phyloP scores from a whole-genome alignment of 306 rosid genomes.

The Malus sieversii region DNA sequence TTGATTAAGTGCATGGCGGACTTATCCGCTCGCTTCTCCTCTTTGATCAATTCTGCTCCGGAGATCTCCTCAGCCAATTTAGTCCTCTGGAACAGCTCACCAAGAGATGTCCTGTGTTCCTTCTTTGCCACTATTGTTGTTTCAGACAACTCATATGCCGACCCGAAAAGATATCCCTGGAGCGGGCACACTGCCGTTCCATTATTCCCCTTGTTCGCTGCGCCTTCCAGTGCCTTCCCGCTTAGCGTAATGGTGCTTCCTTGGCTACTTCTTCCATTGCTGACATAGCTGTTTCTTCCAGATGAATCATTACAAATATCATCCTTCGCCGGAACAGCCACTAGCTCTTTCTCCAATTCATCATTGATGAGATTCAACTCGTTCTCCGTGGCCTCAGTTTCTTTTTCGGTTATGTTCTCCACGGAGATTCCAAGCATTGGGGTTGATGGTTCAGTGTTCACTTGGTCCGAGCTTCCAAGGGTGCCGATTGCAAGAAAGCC shows the following conservation, averaged over 20 bases:
- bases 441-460: conserved; percentile 47
- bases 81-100: conserved; percentile 70
- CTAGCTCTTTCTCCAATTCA: conserved; percentile 81
- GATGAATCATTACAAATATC: conserved; percentile 67
- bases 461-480: conserved; percentile 61
- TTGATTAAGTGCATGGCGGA: conserved; percentile 63
- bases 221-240: conserved; percentile 62
- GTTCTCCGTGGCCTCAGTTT: conserved; percentile 78
- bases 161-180: conserved; percentile 75
- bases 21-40: conserved; percentile 51
- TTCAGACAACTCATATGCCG: conserved; percentile 62
- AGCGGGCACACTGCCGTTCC: conserved; percentile 65
- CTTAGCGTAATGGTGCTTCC: conserved; percentile 71
- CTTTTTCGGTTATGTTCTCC: conserved; percentile 74
- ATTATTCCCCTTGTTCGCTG: conserved; percentile 34
- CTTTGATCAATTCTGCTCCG: conserved; percentile 40
- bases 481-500: conserved; percentile 98
- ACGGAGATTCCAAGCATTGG: conserved; percentile 71
- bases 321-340: conserved; percentile 60
- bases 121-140: conserved; percentile 56
- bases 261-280: conserved; percentile 84
- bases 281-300: conserved; percentile 74
- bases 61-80: conserved; percentile 55
- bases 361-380: conserved; percentile 79
- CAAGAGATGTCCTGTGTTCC: conserved; percentile 79